Base-by-base conservation (phyloP, 306 rosid species). In the Carpinus viminea region DNA sequence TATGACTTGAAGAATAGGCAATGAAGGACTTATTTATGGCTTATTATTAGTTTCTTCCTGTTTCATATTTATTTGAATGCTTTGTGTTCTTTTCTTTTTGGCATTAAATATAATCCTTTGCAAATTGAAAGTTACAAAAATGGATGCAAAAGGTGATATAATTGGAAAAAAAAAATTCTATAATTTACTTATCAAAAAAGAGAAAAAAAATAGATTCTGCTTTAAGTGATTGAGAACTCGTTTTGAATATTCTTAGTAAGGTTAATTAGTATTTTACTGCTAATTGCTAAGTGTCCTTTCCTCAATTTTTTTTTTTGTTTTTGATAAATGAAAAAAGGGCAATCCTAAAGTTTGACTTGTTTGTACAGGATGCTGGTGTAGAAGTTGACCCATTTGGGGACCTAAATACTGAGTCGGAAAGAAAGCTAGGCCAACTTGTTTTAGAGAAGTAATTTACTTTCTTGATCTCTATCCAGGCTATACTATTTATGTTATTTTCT, bases 351-450 rank as follows among this genome's bases (percentile, higher is more conserved):
- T 69, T 74, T 78, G 73, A 55, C 82, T 41, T 79, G 76, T 24
- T 73, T 81, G 24, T 80, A 77, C 83, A 96, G 99, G 96, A 91
- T 64, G 97, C 83, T 83, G 99, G 98, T 47, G 68, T 88, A 18
- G 96, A 91, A 64, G 79, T 93, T 48, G 99, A 96, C 70, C 98
- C 99, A 51, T 79, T 89, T 78, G 96, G 98, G 45, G 99, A 96
- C 83, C 89, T 96, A 61, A 96, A 90, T 76, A 96, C 99, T 8
- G 98, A 96, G 82, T 24, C 87, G 0, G 99, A 96, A 84, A 93
- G 95, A 83, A 96, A 87, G 74, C 61, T 96, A 75, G 99, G 99
- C 50, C 91, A 88, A 70, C 86, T 96, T 21, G 99, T 96, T 16
- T 75, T 87, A 17, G 92, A 93, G 81, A 96, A 93, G 99, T 96